Conservation (phyloP, 768 basidiomycete species). For the Tubosaeta sp. region DNA sequence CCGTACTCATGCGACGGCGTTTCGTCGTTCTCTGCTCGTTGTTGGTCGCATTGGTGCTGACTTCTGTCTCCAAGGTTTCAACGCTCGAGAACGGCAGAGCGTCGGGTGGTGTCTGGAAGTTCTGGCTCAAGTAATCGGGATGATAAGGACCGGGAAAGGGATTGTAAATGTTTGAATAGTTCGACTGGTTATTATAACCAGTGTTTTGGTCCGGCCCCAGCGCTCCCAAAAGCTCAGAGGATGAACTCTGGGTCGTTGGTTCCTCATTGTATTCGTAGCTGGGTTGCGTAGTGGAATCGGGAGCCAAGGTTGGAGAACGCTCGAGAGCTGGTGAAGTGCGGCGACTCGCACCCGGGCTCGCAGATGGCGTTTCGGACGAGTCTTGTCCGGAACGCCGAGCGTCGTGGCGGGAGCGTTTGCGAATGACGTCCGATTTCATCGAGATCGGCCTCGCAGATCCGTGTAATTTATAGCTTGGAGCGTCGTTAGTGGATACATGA, state of each 20-base stretch:
- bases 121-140: slow-evolving; percentile 62
- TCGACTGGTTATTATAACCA: slow-evolving; percentile 25
- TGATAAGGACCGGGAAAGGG: slow-evolving; percentile 71
- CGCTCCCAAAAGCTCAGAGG: slow-evolving; percentile 52
- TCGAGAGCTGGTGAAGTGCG: slow-evolving; percentile 65
- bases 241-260: slow-evolving; percentile 31
- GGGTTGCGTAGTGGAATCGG: slow-evolving; percentile 63
- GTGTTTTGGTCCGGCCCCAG: slow-evolving; percentile 34
- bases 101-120: slow-evolving; percentile 43
- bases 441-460: slow-evolving; percentile 83
- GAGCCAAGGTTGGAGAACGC: slow-evolving; percentile 61
- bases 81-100: slow-evolving; percentile 51
- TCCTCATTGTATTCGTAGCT: slow-evolving; percentile 50
- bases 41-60: slow-evolving; percentile 3
- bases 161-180: slow-evolving; percentile 35
- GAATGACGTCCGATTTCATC: slow-evolving; percentile 89
- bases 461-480: slow-evolving; percentile 67
- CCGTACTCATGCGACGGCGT: slow-evolving; percentile 68
- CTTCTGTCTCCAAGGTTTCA: slow-evolving; percentile 45
- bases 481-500: slow-evolving; percentile 8
- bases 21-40: slow-evolving; percentile 47
- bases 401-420: slow-evolving; percentile 81
- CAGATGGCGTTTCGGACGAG: slow-evolving; percentile 66
- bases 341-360: slow-evolving; percentile 68
- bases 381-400: slow-evolving; percentile 54